Evolutionary conservation across 2,329 filamentous ascomycete genomes (phyloP).

Genomic region (Nemania sp.): DNA sequence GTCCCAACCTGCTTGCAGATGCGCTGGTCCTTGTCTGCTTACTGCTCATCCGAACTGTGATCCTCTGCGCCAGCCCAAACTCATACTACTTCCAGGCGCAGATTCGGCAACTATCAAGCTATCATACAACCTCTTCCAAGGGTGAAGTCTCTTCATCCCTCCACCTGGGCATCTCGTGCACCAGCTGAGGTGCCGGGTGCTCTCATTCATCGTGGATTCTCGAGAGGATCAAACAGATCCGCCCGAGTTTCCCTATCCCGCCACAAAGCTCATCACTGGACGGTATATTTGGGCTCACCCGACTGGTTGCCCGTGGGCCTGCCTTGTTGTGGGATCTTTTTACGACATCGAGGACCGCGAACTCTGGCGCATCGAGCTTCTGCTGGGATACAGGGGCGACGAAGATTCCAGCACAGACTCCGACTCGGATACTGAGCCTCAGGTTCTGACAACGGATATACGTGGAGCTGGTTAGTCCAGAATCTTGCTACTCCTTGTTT

Average conservation of each 20-base stretch:
- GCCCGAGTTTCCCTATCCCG: slow-evolving; percentile 48
- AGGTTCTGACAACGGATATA: neutral
- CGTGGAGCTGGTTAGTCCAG: slow-evolving; percentile 6
- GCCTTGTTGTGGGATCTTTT: slow-evolving; percentile 53
- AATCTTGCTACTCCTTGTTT: neutral
- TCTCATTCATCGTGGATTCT: slow-evolving; percentile 37
- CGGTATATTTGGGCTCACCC: slow-evolving; percentile 46
- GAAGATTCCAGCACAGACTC: slow-evolving; percentile 5
- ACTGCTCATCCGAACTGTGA: no score
- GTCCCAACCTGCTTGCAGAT: no score
- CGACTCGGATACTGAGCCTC: slow-evolving; percentile 1
- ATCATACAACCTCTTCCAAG: no score
- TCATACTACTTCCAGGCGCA: no score
- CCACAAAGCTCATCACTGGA: slow-evolving; percentile 51
- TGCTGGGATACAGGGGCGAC: slow-evolving; percentile 39
- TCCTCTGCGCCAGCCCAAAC: no score
- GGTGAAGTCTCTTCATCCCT: no score
- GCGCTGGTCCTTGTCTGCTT: no score
- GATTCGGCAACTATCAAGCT: no score
- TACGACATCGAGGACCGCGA: slow-evolving; percentile 48
- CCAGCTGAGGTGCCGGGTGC: slow-evolving; percentile 16
- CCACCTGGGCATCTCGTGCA: slow-evolving; percentile 17
- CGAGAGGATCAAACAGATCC: neutral
- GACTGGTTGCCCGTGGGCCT: slow-evolving; percentile 48
- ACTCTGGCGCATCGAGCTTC: slow-evolving; percentile 54